Evolutionary conservation across 2,329 filamentous ascomycete genomes (phyloP), one percentile per base, ranked within the genome.

Genomic region (Plectosphaerella cucumerina): DNA sequence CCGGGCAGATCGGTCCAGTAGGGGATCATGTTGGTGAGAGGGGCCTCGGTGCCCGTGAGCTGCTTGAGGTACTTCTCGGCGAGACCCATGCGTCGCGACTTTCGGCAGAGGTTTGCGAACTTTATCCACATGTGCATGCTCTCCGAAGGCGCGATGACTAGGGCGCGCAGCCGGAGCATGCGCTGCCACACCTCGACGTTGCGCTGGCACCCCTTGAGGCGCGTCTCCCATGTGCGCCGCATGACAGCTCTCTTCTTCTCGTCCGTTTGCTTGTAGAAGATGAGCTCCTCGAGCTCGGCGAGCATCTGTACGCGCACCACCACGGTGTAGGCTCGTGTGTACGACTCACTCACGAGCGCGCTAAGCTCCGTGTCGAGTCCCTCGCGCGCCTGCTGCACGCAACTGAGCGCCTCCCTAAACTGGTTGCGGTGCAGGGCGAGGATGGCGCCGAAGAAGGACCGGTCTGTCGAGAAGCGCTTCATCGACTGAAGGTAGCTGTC

Each of bases 81-180:
- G 46, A 99, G 81, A 10, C 94, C 93, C 78, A 93, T 92, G 26
- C 94, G 87, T 52, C 90, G 89, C 43, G 93, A 96, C 70, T 99
- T 99, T 62, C 95, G 89, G 70, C 95, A 99, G 6, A 99, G 82
- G 62, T 97, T 99, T 62, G 94, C 90, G 66, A 97, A 99, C 67
- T 99, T 99, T 75, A 99, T 97, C 85, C 92, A 97, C 91, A 99
- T 99, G 62, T 96, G 89, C 77, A 96, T 90, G 62, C 97, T 97
- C 66, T 99, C 92, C 33, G 84, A 84, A 0, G 95, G 93, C 1
- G 86, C 86, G 54, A 97, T 93, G 53, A 99, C 94, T 48, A 99
- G 78, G 18, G 91, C 89, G 53, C 94, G 85, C 31, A 99, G 85
- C 65, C 96, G 94, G 50, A 99, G 84, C 90, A 97, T 97, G 53